Base-by-base conservation (phyloP, 805 yeast species). In the Ogataea wickerhamii region DNA sequence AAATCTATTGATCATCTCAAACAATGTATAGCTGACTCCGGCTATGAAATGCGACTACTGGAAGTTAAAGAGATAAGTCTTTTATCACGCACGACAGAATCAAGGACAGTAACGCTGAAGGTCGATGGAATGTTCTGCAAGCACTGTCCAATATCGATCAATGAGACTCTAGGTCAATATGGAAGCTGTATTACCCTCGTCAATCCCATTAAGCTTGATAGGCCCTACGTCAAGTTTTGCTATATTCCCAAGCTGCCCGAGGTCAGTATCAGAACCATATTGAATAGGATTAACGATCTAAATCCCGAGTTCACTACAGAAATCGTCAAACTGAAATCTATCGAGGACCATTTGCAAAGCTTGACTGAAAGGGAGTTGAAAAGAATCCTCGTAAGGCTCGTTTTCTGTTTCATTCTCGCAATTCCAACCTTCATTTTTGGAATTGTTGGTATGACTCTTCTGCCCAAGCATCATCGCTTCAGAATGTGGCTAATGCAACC, bases 71-170 rank as follows among this genome's bases (percentile, higher is more conserved):
- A 67, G 33, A 66, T 72, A 25, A 68, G 69, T 45, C 72, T 70
- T 42, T 67, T 74, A 1, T 66, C 73, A n/a, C 64, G 69, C 2
- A 68, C 71, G 43, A 68, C 66, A 28, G 66, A 61, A 31, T 66
- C 82, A 3, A 68, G 91, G 47, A 67, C 78, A 0, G 73, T 82
- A 31, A 73, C 73, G 42, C 61, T 84, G 38, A 67, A 64, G 29
- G 67, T 82, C 6, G 66, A 66, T 1, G 88, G 88, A 1, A 81
- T 83, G 86, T 78, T 61, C 54, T 84, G 91, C 60, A 73, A 68
- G 11, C 76, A 78, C 51, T 84, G 91, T 54, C 91, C 91, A 1
- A 71, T 67, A 23, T 54, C 68, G 1, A 68, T 83, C 21, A 71
- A 70, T 51, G 59, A 66, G 3, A 71, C 71, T 22, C 61, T 84